Percentiles rank a stretch among this genome's conserved stretches.
phyloP scores from a whole-genome alignment of 129 eudicot species.

The Chrysanthemum lavandulifolium region DNA sequence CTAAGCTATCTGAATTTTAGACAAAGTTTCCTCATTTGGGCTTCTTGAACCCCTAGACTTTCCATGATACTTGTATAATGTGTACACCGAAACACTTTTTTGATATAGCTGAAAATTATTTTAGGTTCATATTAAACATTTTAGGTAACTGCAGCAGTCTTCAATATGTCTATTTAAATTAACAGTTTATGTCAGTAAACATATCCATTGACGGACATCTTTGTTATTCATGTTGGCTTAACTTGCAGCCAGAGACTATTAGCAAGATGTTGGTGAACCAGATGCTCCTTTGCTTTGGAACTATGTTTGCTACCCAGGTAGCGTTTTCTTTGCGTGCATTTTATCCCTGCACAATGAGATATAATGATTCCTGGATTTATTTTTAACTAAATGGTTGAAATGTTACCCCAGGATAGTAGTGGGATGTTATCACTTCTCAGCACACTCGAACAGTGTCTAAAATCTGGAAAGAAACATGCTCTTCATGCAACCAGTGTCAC shows the following conservation, averaged over 20 bases:
- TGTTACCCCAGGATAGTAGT: conserved; percentile 80
- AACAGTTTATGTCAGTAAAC: conserved; percentile 5
- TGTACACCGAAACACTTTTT: not conserved
- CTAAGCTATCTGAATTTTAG: too few relatives aligned
- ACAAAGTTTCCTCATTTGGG: too few relatives aligned
- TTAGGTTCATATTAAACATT: conserved; percentile 7
- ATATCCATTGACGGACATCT: not conserved
- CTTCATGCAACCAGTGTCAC: conserved; percentile 70
- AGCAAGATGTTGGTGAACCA: conserved; percentile 97
- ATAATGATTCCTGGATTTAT: conserved; percentile 15
- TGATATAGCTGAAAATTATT: not conserved
- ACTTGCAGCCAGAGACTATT: conserved; percentile 81
- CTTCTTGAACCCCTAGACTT: not conserved
- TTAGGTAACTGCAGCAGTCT: conserved; percentile 5
- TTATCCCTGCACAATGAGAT: conserved; percentile 11
- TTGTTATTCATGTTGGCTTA: conserved; percentile 16
- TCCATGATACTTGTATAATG: not conserved
- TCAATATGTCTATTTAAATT: conserved; percentile 14
- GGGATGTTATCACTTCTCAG: conserved; percentile 84
- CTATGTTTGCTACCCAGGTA: conserved; percentile 91
- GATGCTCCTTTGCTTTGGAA: conserved; percentile 90
- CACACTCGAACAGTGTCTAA: conserved; percentile 76
- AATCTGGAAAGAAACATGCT: conserved; percentile 70
- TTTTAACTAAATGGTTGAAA: conserved; percentile 21
- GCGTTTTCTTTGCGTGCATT: conserved; percentile 27